Conservation (phyloP, 2,329 filamentous ascomycete species). For the Tetracladium maxilliforme region DNA sequence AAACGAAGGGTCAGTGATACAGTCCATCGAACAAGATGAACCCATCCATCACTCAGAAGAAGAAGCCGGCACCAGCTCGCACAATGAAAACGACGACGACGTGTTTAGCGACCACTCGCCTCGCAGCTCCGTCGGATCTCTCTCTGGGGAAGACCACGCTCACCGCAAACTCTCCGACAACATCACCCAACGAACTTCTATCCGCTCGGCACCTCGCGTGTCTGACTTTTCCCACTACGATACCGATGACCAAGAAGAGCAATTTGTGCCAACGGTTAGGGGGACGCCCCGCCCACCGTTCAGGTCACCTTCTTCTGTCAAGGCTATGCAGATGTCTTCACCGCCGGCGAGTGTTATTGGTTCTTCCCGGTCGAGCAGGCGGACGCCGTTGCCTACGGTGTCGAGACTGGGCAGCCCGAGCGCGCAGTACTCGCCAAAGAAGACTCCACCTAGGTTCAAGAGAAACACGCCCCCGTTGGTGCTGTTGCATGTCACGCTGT, state of each 20-base stretch:
- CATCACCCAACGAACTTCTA: no score
- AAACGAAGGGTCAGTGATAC: slow-evolving; percentile 9
- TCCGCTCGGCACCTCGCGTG: slow-evolving; percentile 21
- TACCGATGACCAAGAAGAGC: slow-evolving; percentile 25
- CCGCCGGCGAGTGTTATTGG: slow-evolving; percentile 35
- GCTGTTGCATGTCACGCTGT: slow-evolving; percentile 60
- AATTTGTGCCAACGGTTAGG: no score
- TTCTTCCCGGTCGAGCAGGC: slow-evolving; percentile 40
- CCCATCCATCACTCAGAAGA: background rate
- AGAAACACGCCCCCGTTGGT: slow-evolving; percentile 49
- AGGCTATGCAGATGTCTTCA: slow-evolving; percentile 57
- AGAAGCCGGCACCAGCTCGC: slow-evolving; percentile 32
- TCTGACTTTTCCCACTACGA: slow-evolving; percentile 12
- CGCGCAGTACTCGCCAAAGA: slow-evolving; percentile 7
- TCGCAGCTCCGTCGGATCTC: slow-evolving; percentile 41
- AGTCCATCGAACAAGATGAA: background rate
- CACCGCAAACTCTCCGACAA: slow-evolving; percentile 11
- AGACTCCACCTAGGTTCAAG: slow-evolving; percentile 42
- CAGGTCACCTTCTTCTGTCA: slow-evolving; percentile 53
- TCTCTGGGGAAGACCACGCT: slow-evolving; percentile 20
- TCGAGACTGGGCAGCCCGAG: slow-evolving; percentile 41
- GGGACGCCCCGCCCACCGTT: slow-evolving; percentile 53
- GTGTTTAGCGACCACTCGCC: slow-evolving; percentile 44
- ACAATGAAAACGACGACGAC: slow-evolving; percentile 27
- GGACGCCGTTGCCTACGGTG: slow-evolving; percentile 26